Percentiles rank a stretch among this genome's conserved stretches.
Conservation (phyloP, 169 alveolate genomes). For the Condylostoma magnum region DNA sequence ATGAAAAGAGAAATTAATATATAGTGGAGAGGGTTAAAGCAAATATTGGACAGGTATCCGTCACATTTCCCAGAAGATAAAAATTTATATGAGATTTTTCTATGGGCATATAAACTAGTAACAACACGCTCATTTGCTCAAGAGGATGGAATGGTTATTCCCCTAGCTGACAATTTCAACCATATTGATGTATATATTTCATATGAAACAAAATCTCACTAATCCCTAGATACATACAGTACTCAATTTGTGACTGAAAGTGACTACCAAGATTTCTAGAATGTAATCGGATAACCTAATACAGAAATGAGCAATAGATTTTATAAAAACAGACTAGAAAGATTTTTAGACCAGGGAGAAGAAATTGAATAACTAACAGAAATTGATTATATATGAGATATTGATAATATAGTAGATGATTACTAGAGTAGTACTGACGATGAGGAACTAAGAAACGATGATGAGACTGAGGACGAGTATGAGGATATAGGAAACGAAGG, state of each 20-base stretch:
- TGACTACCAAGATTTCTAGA: slow-evolving; percentile 9
- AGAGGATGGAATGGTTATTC: slow-evolving; percentile 30
- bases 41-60: neutral
- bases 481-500: neutral
- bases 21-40: neutral
- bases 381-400: neutral
- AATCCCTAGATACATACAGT: neutral
- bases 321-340: slow-evolving; percentile 17
- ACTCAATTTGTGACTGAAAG: neutral
- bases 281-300: neutral
- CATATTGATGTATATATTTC: neutral
- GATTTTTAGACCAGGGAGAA: neutral
- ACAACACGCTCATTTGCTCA: slow-evolving; percentile 13
- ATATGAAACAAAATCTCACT: neutral
- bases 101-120: slow-evolving; percentile 8
- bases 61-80: slow-evolving; percentile 11
- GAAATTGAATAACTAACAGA: neutral
- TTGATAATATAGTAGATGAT: slow-evolving; percentile 9
- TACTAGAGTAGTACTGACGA: slow-evolving; percentile 22
- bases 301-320: neutral
- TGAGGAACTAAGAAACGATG: slow-evolving; percentile 6
- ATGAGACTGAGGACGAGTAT: neutral
- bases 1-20: neutral
- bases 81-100: slow-evolving; percentile 5
- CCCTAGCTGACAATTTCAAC: slow-evolving; percentile 27